Conservation (phyloP, 2,329 filamentous ascomycete genomes). For the Claviceps maximensis region DNA sequence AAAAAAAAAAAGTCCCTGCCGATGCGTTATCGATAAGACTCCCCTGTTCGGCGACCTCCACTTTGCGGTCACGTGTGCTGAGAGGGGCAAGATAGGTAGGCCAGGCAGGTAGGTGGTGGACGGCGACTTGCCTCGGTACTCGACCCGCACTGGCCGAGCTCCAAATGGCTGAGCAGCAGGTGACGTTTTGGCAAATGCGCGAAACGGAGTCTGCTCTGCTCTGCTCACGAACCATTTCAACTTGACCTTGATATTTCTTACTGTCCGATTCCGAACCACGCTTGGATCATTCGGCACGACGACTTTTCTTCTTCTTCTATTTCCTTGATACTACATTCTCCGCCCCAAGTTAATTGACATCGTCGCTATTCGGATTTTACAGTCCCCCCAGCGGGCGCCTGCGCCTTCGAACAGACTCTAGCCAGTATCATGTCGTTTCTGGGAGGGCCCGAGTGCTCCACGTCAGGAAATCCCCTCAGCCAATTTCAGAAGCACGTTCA, state of each 20-base stretch:
- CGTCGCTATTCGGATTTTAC: background rate
- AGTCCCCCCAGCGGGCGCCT: background rate
- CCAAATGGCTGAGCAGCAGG: background rate
- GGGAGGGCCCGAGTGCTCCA: slow-evolving; percentile 90
- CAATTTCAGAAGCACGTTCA: slow-evolving; percentile 97
- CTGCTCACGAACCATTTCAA: background rate
- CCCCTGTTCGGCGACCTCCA: background rate
- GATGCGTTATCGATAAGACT: slow-evolving; percentile 22
- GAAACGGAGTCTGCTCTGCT: background rate
- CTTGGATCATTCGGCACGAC: too few relatives aligned
- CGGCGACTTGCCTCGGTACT: background rate
- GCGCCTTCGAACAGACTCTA: background rate
- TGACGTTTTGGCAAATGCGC: background rate
- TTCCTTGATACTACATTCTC: too few relatives aligned
- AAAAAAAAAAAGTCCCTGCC: slow-evolving; percentile 9
- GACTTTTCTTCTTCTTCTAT: too few relatives aligned
- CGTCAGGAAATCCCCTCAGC: slow-evolving; percentile 86
- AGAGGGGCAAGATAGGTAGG: too few relatives aligned
- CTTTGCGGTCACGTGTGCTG: background rate
- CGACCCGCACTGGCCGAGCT: too few relatives aligned
- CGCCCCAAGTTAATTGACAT: slow-evolving; percentile 10
- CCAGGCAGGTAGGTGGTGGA: too few relatives aligned
- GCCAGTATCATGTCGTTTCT: slow-evolving; percentile 71
- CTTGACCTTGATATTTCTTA: too few relatives aligned
- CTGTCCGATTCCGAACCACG: too few relatives aligned